A percentile compares a stretch with the other conserved stretches of the same genome.
Evolutionary conservation across 2,329 filamentous ascomycete species (phyloP).

Genomic region (Microcera coccophila): DNA sequence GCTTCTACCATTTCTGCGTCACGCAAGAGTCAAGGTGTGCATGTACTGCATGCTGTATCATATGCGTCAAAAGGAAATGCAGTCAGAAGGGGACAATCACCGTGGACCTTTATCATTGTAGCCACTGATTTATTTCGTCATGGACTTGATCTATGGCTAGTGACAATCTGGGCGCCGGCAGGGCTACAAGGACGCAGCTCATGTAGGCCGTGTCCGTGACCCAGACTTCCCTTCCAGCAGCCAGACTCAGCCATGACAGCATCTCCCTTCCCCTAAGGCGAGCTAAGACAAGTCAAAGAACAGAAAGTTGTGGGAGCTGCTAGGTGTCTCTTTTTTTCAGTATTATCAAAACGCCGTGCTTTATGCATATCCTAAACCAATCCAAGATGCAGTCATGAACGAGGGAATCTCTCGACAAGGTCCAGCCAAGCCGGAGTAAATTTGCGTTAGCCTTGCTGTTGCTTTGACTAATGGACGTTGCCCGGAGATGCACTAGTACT

Average conservation of each 20-base stretch:
- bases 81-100: too few species aligned
- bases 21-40: too few species aligned
- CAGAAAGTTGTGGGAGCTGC: too few species aligned
- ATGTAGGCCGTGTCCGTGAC: slow-evolving; percentile 9
- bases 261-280: slow-evolving; percentile 1
- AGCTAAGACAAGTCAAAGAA: slow-evolving; percentile 16
- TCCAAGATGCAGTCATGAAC: slow-evolving; percentile 20
- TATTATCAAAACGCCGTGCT: slow-evolving; percentile 11
- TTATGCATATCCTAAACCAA: slow-evolving; percentile 3
- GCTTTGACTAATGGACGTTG: slow-evolving; percentile 9
- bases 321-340: slow-evolving; percentile 18
- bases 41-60: too few species aligned
- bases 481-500: neutral
- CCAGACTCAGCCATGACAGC: slow-evolving; percentile 1
- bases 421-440: slow-evolving; percentile 26
- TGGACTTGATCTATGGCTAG: slow-evolving; percentile 17
- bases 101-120: slow-evolving; percentile 3
- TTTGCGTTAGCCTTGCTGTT: slow-evolving; percentile 11
- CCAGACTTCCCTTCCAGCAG: slow-evolving; percentile 3
- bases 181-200: slow-evolving; percentile 15
- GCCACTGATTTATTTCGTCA: slow-evolving; percentile 13
- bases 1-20: too few species aligned
- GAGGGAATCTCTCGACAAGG: slow-evolving; percentile 23
- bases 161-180: slow-evolving; percentile 19
- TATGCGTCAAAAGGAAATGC: too few species aligned